A percentile compares a stretch with the other conserved stretches of the same genome.
Evolutionary conservation across 1,139 yeast species (phyloP).

Genomic region (Yamadazyma siamensis): DNA sequence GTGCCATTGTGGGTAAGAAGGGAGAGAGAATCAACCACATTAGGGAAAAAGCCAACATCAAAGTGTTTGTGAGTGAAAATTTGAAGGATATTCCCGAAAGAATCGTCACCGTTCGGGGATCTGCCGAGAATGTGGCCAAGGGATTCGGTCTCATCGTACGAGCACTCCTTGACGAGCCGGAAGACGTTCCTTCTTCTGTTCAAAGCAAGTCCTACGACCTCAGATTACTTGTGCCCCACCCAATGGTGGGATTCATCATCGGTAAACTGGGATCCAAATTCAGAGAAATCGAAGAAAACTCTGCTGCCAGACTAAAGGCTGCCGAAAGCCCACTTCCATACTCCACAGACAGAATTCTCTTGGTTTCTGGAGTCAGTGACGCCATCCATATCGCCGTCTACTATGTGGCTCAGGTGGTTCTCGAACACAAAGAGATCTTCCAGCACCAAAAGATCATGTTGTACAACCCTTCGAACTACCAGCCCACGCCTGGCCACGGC

Average conservation of each 20-base stretch:
- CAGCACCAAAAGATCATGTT: constrained; percentile 52
- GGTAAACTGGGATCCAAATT: constrained; percentile 77
- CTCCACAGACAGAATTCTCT: constrained; percentile 75
- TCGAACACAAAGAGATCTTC: constrained; percentile 55
- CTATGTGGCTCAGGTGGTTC: constrained; percentile 64
- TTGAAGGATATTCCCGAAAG: constrained; percentile 73
- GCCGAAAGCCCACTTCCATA: constrained; percentile 73
- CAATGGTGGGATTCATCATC: constrained; percentile 76
- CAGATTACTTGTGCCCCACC: constrained; percentile 72
- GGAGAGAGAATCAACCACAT: constrained; percentile 70
- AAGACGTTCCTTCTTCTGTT: constrained; percentile 58
- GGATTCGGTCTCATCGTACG: constrained; percentile 77
- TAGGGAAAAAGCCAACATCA: constrained; percentile 62
- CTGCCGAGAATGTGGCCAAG: constrained; percentile 76
- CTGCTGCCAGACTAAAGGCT: constrained; percentile 78
- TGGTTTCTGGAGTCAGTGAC: constrained; percentile 78
- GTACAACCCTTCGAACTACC: constrained; percentile 62
- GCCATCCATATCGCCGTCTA: constrained; percentile 83
- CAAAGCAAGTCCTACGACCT: constrained; percentile 55
- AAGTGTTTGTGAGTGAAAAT: constrained; percentile 77
- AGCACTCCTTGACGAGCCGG: constrained; percentile 64
- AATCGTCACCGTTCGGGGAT: constrained; percentile 71
- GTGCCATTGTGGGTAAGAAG: constrained; percentile 70
- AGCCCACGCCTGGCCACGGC: constrained; percentile 17
- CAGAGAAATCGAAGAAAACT: constrained; percentile 77